phyloP scores from a whole-genome alignment of 495 filamentous ascomycete genomes.

The Aspergillus leporis region DNA sequence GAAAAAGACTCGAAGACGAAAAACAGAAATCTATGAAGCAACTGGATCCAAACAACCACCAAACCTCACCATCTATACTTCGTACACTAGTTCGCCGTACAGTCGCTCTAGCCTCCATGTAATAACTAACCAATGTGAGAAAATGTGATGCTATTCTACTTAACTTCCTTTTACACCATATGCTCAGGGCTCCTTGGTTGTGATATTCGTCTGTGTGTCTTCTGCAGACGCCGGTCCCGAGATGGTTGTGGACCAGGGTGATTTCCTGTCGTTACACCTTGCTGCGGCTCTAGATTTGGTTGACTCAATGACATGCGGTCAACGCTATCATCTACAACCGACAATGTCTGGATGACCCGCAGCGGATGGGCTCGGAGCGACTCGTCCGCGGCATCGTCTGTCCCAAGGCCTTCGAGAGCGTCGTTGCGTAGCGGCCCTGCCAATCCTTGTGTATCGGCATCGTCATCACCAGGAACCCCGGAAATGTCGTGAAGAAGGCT shows the following conservation, averaged over 20 bases:
- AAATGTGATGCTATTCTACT: not conserved
- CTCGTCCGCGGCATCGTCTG: not conserved
- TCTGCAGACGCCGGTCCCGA: not conserved
- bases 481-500: conserved; percentile 11
- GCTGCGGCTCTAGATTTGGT: not conserved
- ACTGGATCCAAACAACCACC: too few species aligned
- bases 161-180: conserved; percentile 6
- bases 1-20: not conserved
- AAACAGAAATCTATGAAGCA: not conserved
- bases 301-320: not conserved
- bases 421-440: conserved; percentile 1
- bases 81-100: not conserved
- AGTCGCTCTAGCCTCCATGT: not conserved
- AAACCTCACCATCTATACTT: not conserved
- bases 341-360: not conserved
- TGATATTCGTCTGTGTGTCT: not conserved
- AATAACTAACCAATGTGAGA: not conserved
- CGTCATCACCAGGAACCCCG: not conserved
- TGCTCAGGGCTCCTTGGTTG: conserved; percentile 3
- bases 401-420: not conserved
- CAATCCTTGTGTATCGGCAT: not conserved
- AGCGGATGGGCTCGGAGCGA: not conserved
- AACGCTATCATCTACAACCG: not conserved
- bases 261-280: not conserved
- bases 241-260: not conserved